Conservation (phyloP, 2,329 filamentous ascomycete genomes). For the Drechslerella dactyloides region DNA sequence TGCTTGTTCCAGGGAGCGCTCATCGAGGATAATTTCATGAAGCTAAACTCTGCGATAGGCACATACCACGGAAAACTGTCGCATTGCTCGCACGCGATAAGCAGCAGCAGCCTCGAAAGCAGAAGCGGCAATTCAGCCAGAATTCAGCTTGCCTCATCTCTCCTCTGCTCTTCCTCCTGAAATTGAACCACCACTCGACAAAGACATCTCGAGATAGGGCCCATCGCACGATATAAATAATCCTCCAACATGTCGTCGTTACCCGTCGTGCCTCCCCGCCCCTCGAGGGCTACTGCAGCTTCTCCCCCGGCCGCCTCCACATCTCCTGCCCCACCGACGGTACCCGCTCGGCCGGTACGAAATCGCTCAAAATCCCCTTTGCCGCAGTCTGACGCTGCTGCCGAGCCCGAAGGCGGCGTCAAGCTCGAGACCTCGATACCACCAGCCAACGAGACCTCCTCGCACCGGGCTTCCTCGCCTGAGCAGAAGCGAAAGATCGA, state of each 20-base stretch:
- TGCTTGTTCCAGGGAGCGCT: not conserved
- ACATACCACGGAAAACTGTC: constrained; percentile 21
- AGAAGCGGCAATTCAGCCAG: constrained; percentile 40
- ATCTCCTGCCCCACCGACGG: constrained; percentile 59
- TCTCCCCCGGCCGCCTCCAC: constrained; percentile 57
- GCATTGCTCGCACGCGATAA: constrained; percentile 42
- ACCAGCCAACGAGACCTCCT: constrained; percentile 2
- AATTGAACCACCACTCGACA: not conserved
- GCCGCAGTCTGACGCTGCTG: constrained; percentile 20
- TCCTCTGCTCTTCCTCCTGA: constrained; percentile 23
- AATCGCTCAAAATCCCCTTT: constrained; percentile 56
- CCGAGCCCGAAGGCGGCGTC: constrained; percentile 11
- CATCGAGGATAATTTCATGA: no score
- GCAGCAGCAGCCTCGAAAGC: constrained; percentile 4
- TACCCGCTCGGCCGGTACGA: constrained; percentile 67
- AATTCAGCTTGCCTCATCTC: constrained; percentile 39
- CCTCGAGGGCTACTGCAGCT: constrained; percentile 47
- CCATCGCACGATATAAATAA: constrained; percentile 36
- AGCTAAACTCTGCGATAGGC: constrained; percentile 30
- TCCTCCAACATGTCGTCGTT: constrained; percentile 51
- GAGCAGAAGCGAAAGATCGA: constrained; percentile 35
- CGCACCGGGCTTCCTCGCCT: constrained; percentile 43
- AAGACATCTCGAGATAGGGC: constrained; percentile 15
- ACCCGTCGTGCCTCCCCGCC: constrained; percentile 53
- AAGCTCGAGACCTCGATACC: not conserved